A percentile compares a stretch with the other conserved stretches of the same genome.
phyloP scores from a whole-genome alignment of 495 filamentous ascomycete species.

The Xylaria bambusicola region DNA sequence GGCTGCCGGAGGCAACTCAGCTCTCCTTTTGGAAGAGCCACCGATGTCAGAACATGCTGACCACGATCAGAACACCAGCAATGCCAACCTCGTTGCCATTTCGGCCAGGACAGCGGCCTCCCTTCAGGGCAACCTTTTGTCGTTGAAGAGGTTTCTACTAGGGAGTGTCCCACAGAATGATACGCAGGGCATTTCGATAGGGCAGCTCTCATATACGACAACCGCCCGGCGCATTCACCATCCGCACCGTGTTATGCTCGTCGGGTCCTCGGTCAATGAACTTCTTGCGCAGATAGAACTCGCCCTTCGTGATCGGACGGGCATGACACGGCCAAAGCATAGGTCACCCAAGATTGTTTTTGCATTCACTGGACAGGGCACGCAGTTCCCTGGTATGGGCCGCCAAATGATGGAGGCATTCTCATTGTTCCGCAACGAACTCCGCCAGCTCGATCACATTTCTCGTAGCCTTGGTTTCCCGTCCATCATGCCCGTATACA shows the following conservation, averaged over 20 bases:
- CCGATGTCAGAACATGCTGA: too few species aligned
- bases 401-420: not conserved
- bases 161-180: slow-evolving; percentile 43
- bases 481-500: not conserved
- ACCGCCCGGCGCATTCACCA: slow-evolving; percentile 11
- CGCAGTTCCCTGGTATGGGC: not conserved
- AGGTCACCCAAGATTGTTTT: slow-evolving; percentile 48
- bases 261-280: not conserved
- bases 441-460: not conserved
- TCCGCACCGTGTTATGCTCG: not conserved
- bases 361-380: slow-evolving; percentile 60
- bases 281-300: not conserved
- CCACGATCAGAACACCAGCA: not conserved
- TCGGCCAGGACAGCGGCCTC: slow-evolving; percentile 44
- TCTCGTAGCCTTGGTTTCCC: not conserved
- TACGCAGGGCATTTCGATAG: slow-evolving; percentile 37
- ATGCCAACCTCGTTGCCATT: slow-evolving; percentile 47
- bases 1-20: slow-evolving; percentile 57
- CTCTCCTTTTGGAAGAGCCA: slow-evolving; percentile 51
- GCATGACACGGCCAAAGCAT: not conserved
- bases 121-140: slow-evolving; percentile 32
- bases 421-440: not conserved
- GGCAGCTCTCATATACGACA: slow-evolving; percentile 45
- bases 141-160: slow-evolving; percentile 34
- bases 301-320: not conserved